Evolutionary conservation across 257 asterid genomes (phyloP).

Genomic region (Leonotis leonurus): DNA sequence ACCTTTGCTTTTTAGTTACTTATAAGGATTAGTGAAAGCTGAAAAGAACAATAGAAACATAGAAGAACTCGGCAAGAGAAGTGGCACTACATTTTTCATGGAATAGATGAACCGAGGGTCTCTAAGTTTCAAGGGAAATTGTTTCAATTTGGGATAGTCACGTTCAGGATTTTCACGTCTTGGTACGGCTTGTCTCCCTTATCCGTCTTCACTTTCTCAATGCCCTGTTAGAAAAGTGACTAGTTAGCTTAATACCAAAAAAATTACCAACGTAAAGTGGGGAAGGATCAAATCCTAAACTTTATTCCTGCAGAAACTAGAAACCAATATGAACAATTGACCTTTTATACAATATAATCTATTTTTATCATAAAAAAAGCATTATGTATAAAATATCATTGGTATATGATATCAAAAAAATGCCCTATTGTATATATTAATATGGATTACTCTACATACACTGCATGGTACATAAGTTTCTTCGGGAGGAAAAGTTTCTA

Average conservation of each 20-base stretch:
- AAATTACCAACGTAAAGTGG: too few relatives aligned
- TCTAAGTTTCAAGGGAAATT: neutral
- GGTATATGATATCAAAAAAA: too few relatives aligned
- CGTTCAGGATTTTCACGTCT: slow-evolving; percentile 89
- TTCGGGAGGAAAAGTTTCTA: too few relatives aligned
- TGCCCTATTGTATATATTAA: too few relatives aligned
- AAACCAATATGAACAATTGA: too few relatives aligned
- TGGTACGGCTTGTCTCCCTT: slow-evolving; percentile 82
- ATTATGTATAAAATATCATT: too few relatives aligned
- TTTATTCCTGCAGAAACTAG: too few relatives aligned
- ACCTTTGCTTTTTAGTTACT: neutral
- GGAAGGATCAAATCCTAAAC: too few relatives aligned
- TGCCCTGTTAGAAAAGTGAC: slow-evolving; percentile 38
- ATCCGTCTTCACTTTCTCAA: slow-evolving; percentile 95
- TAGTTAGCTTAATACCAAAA: neutral
- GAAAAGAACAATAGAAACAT: neutral
- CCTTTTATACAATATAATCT: too few relatives aligned
- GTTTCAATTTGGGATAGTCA: slow-evolving; percentile 32
- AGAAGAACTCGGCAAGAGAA: neutral
- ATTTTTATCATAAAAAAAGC: too few relatives aligned
- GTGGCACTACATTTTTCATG: neutral
- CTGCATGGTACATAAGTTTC: too few relatives aligned
- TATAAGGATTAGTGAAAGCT: neutral
- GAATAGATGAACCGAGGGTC: neutral
- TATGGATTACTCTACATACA: too few relatives aligned